Evolutionary conservation across 1,284 basidiomycete species (phyloP), one percentile per base, ranked within the genome.

Genomic region (Puccinia brachypodii): DNA sequence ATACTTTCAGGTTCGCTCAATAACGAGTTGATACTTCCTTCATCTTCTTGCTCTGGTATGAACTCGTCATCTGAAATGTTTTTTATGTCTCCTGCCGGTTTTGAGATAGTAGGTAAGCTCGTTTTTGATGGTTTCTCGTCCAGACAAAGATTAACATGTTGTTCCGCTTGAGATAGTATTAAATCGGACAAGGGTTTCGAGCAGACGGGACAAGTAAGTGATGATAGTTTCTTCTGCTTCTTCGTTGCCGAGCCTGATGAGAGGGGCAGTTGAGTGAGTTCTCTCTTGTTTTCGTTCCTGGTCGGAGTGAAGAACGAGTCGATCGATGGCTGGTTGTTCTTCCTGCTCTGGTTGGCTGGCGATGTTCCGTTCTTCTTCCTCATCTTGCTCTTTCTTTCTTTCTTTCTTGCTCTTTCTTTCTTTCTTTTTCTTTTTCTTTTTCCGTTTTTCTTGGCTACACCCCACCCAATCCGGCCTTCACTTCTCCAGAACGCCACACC

Each of bases 81-180:
- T n/a, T n/a, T n/a, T n/a, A n/a, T n/a, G n/a, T n/a, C n/a, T n/a
- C n/a, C n/a, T n/a, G n/a, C n/a, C n/a, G n/a, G n/a, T n/a, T n/a
- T n/a, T n/a, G n/a, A n/a, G n/a, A n/a, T n/a, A n/a, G n/a, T n/a
- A n/a, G n/a, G n/a, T n/a, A n/a, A n/a, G n/a, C n/a, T 33, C 13
- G 60, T 7, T 16, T 58, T 33, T 36, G 60, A 36, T 62, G 60
- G 38, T 31, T 33, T 19, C n/a, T 36, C 42, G 44, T 79, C 76
- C n/a, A 79, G 66, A 58, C 76, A 79, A 14, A 56, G 47, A 40
- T 79, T 79, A 31, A 79, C 62, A 36, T 79, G 76, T 36, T 50
- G 16, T 56, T 71, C 28, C 2, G 47, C 47, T 9, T 64, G 56
- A 38, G n/a, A 6, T n/a, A 76, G 14, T 19, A 40, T 40, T 14